These are phyloP conservation scores for Camelina neglecta DNA, from an alignment of 345 rosid species.

Conservation along the genomic window DNA sequence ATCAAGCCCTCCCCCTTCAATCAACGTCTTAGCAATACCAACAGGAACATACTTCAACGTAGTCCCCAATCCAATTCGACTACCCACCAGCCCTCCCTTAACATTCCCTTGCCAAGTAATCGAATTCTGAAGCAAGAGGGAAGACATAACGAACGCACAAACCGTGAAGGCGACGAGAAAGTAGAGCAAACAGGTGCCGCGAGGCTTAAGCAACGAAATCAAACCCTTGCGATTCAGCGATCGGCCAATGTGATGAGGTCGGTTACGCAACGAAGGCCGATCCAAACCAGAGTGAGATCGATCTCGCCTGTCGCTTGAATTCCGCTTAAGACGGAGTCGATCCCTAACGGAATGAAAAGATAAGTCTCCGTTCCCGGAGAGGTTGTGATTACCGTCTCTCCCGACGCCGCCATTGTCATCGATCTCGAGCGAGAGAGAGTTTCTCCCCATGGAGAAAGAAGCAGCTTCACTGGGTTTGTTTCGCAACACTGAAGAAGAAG, in stretches of 20 bases:
- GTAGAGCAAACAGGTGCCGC: slow-evolving; percentile 72
- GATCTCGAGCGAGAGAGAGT: slow-evolving; percentile 49
- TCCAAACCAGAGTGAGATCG: slow-evolving; percentile 51
- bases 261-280: slow-evolving; percentile 52
- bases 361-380: slow-evolving; percentile 38
- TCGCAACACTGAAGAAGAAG: neutral
- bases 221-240: slow-evolving; percentile 64
- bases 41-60: slow-evolving; percentile 66
- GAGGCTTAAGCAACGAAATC: slow-evolving; percentile 53
- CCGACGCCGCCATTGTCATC: slow-evolving; percentile 50
- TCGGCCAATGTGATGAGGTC: slow-evolving; percentile 47
- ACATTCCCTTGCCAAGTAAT: slow-evolving; percentile 65
- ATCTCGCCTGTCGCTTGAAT: slow-evolving; percentile 49
- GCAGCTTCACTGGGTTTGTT: neutral
- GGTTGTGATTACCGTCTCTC: slow-evolving; percentile 38
- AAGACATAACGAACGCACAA: slow-evolving; percentile 73
- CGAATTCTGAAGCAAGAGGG: slow-evolving; percentile 80
- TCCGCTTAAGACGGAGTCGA: slow-evolving; percentile 68
- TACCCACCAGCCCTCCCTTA: slow-evolving; percentile 46
- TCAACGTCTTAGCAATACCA: slow-evolving; percentile 41
- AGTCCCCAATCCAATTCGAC: slow-evolving; percentile 62
- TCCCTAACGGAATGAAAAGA: slow-evolving; percentile 61
- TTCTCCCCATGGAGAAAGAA: slow-evolving; percentile 54
- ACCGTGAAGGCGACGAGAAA: slow-evolving; percentile 61
- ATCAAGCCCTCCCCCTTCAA: slow-evolving; percentile 63